Evolutionary conservation across 164 flowering plant species (phyloP).

Genomic region (Paratinospora sagittata): DNA sequence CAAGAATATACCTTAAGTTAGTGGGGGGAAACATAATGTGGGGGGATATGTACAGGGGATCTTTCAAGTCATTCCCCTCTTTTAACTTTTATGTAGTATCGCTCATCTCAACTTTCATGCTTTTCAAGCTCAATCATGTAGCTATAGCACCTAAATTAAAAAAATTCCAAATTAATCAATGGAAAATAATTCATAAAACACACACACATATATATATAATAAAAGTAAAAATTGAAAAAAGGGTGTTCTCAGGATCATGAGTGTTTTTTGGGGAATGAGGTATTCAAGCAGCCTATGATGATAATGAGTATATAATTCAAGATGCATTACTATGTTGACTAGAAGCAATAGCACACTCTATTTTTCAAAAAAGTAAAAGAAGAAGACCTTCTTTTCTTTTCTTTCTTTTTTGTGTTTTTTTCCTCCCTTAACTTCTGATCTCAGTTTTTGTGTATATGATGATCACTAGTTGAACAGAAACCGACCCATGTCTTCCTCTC

Average conservation of each 20-base stretch:
- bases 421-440: not conserved
- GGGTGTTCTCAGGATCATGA: too few relatives aligned
- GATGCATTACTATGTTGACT: slow-evolving; percentile 46
- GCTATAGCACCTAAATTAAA: not conserved
- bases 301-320: slow-evolving; percentile 20
- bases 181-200: too few relatives aligned
- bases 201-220: too few relatives aligned
- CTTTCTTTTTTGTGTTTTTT: not conserved
- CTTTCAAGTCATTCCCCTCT: slow-evolving; percentile 24
- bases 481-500: not conserved
- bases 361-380: not conserved
- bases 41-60: slow-evolving; percentile 21
- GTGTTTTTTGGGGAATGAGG: not conserved
- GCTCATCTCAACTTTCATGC: slow-evolving; percentile 23
- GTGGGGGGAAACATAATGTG: slow-evolving; percentile 54
- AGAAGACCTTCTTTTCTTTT: not conserved
- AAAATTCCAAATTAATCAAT: not conserved
- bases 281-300: slow-evolving; percentile 26
- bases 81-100: slow-evolving; percentile 4
- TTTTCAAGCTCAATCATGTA: slow-evolving; percentile 32
- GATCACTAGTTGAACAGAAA: not conserved
- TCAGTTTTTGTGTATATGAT: not conserved
- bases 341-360: slow-evolving; percentile 9
- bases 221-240: not conserved
- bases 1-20: slow-evolving; percentile 36